These are phyloP conservation scores for Cadophora gregata DNA, from an alignment of 2,329 filamentous ascomycete genomes.

Conservation along the genomic window DNA sequence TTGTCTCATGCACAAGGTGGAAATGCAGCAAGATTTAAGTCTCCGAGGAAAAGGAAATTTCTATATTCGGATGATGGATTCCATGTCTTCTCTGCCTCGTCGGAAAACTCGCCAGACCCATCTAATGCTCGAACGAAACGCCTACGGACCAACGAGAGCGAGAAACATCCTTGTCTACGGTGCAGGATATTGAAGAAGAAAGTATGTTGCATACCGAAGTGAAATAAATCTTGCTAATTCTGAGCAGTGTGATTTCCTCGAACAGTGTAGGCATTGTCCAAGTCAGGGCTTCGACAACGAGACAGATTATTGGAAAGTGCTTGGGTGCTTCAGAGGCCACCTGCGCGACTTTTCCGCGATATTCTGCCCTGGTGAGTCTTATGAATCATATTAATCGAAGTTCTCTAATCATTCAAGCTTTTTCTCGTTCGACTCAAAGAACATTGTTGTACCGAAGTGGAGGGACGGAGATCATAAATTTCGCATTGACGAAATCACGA, in stretches of 20 bases:
- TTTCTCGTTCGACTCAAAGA: slow-evolving; percentile 28
- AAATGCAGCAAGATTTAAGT: neutral
- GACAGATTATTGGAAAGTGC: slow-evolving; percentile 36
- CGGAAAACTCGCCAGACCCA: neutral
- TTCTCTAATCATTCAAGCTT: slow-evolving; percentile 21
- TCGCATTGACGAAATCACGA: slow-evolving; percentile 31
- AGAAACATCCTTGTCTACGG: slow-evolving; percentile 22
- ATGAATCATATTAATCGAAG: neutral
- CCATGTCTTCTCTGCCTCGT: neutral
- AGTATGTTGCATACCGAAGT: neutral
- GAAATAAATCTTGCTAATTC: neutral
- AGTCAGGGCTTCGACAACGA: slow-evolving; percentile 31
- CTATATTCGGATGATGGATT: neutral
- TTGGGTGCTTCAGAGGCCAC: slow-evolving; percentile 34
- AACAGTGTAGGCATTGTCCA: slow-evolving; percentile 32
- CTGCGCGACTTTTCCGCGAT: slow-evolving; percentile 26
- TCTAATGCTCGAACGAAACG: slow-evolving; percentile 6
- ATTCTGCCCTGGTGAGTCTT: slow-evolving; percentile 31
- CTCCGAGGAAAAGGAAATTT: neutral
- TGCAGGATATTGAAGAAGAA: slow-evolving; percentile 25
- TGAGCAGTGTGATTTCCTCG: slow-evolving; percentile 28
- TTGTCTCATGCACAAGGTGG: neutral
- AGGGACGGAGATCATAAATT: slow-evolving; percentile 27
- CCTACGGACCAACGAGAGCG: slow-evolving; percentile 3
- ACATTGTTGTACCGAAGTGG: slow-evolving; percentile 21